Percentiles rank a stretch among this genome's conserved stretches.
Evolutionary conservation across 495 filamentous ascomycete species (phyloP).

Genomic region (Glonium stellatum): DNA sequence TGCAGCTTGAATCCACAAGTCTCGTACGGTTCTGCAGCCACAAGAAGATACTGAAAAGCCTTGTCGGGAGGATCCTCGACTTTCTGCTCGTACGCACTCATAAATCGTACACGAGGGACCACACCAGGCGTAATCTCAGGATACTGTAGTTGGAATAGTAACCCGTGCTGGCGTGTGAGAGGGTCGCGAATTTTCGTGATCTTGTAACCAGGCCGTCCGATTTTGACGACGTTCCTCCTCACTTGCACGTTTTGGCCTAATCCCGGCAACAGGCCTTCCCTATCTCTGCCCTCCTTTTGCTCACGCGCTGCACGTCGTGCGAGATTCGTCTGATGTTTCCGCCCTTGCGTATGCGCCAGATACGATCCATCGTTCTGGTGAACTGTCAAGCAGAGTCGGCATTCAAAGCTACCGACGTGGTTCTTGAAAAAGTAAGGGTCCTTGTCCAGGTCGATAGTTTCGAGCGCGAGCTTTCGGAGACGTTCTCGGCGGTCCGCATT

Average conservation of each 20-base stretch:
- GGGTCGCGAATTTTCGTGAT: conserved; percentile 94
- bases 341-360: conserved; percentile 95
- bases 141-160: conserved; percentile 93
- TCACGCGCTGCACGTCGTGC: conserved; percentile 90
- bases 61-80: conserved; percentile 92
- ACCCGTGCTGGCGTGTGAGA: conserved; percentile 76
- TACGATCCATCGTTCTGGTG: conserved; percentile 99
- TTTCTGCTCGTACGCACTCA: conserved; percentile 96
- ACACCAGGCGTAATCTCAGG: conserved; percentile 78
- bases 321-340: conserved; percentile 99
- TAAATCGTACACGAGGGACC: conserved; percentile 80
- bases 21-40: conserved; percentile 97
- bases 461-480: conserved; percentile 92
- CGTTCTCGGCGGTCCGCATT: conserved; percentile 97
- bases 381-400: conserved; percentile 94
- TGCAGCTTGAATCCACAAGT: conserved; percentile 95
- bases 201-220: conserved; percentile 93
- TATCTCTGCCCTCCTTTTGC: conserved; percentile 70
- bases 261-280: conserved; percentile 64
- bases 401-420: conserved; percentile 97
- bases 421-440: conserved; percentile 99
- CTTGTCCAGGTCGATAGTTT: conserved; percentile 98
- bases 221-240: conserved; percentile 88
- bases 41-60: conserved; percentile 85
- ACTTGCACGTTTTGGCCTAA: conserved; percentile 48